Evolutionary conservation across 495 filamentous ascomycete species (phyloP).

Genomic region (Sabuloglossum arenarium): DNA sequence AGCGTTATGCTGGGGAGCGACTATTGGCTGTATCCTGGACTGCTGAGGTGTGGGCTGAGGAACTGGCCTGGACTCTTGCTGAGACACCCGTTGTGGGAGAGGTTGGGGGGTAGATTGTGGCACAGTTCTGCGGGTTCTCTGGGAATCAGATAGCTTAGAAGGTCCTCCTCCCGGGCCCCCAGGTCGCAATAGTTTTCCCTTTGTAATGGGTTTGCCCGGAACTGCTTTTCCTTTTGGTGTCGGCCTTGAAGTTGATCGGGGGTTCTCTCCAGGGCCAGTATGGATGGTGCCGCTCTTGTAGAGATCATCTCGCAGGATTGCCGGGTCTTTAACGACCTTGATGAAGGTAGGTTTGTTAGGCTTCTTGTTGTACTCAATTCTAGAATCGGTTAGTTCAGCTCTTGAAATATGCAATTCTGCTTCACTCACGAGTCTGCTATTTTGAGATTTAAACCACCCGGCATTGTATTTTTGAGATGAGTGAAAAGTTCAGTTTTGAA

Average conservation of each 20-base stretch:
- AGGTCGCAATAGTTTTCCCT: slow-evolving; percentile 71
- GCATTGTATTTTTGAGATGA: slow-evolving; percentile 54
- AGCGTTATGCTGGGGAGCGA: slow-evolving; percentile 11
- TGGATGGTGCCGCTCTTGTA: slow-evolving; percentile 92
- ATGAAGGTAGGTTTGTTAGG: slow-evolving; percentile 75
- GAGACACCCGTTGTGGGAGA: slow-evolving; percentile 9
- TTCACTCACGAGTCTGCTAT: slow-evolving; percentile 41
- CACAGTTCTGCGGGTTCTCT: too few species aligned
- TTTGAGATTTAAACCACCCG: slow-evolving; percentile 60
- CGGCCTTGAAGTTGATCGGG: slow-evolving; percentile 62
- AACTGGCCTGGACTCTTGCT: slow-evolving; percentile 10
- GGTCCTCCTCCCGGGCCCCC: slow-evolving; percentile 71
- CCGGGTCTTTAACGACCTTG: slow-evolving; percentile 76
- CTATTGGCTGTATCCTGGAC: slow-evolving; percentile 12
- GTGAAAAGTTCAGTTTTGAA: slow-evolving; percentile 97
- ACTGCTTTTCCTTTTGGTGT: slow-evolving; percentile 72
- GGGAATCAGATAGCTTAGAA: slow-evolving; percentile 48
- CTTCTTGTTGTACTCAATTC: slow-evolving; percentile 95
- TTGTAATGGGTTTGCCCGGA: slow-evolving; percentile 71
- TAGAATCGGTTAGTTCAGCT: slow-evolving; percentile 16
- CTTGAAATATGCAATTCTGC: not conserved
- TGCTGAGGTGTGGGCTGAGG: slow-evolving; percentile 17
- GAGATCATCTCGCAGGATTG: slow-evolving; percentile 44
- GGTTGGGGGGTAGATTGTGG: slow-evolving; percentile 27
- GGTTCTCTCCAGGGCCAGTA: slow-evolving; percentile 62